Percentiles rank a stretch among this genome's conserved stretches.
phyloP scores from a whole-genome alignment of 2,329 filamentous ascomycete genomes.

The Aspergillus clavatus region DNA sequence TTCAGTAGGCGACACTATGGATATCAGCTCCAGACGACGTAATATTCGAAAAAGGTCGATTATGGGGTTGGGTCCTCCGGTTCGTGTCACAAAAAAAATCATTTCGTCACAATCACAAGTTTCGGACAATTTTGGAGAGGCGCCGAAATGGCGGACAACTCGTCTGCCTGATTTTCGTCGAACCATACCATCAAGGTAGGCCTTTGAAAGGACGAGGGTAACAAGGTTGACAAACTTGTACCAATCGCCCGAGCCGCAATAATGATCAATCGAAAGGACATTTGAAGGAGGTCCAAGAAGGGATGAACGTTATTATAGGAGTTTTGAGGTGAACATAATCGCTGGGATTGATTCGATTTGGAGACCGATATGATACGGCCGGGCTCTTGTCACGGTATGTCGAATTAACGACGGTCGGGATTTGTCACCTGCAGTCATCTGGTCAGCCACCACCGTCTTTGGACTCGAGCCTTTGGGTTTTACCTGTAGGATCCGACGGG shows the following conservation, averaged over 20 bases:
- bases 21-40: background rate
- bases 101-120: no score
- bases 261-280: background rate
- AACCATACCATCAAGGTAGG: no score
- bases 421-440: conserved; percentile 26
- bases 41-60: background rate
- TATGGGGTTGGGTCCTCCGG: background rate
- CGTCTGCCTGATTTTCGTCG: no score
- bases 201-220: background rate
- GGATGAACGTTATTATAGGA: background rate
- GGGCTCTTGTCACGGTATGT: background rate
- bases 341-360: background rate
- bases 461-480: background rate
- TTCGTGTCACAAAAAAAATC: no score
- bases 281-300: background rate
- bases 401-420: conserved; percentile 26
- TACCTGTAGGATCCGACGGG: conserved; percentile 91
- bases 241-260: background rate
- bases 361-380: background rate
- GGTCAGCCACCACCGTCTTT: conserved; percentile 1
- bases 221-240: background rate
- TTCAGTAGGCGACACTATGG: background rate
- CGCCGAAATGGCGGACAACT: no score
- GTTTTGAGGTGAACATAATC: background rate
- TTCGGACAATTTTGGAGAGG: no score